Percentiles rank a stretch among this genome's conserved stretches.
phyloP scores from a whole-genome alignment of 2,329 filamentous ascomycete genomes.

The Aspergillus flavus region DNA sequence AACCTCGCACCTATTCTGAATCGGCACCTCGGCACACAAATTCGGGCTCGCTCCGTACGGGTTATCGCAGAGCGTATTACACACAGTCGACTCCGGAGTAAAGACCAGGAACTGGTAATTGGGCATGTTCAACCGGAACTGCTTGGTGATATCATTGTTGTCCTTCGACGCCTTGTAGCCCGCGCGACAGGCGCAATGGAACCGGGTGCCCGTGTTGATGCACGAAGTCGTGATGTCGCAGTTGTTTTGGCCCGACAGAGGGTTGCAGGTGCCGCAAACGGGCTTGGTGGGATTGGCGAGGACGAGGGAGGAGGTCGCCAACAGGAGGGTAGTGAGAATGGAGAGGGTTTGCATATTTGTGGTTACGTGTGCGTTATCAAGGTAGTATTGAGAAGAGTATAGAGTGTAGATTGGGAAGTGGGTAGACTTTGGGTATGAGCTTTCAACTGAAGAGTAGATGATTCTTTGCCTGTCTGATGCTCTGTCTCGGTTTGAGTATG shows the following conservation, averaged over 20 bases:
- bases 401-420: not conserved
- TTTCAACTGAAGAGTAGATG: not conserved
- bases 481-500: not conserved
- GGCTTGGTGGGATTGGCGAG: slow-evolving; percentile 22
- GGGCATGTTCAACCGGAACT: slow-evolving; percentile 43
- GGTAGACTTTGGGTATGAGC: not conserved
- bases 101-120: slow-evolving; percentile 46
- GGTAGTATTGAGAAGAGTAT: not conserved
- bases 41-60: slow-evolving; percentile 30
- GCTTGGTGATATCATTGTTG: slow-evolving; percentile 32
- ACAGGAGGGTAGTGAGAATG: slow-evolving; percentile 26
- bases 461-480: not conserved
- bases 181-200: slow-evolving; percentile 47
- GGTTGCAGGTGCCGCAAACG: slow-evolving; percentile 43
- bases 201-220: slow-evolving; percentile 44
- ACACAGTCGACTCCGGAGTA: slow-evolving; percentile 37
- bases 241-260: slow-evolving; percentile 41
- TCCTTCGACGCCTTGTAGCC: slow-evolving; percentile 41
- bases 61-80: slow-evolving; percentile 41
- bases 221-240: slow-evolving; percentile 50
- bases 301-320: slow-evolving; percentile 28
- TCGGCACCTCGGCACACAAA: slow-evolving; percentile 40
- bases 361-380: slow-evolving; percentile 17
- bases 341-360: slow-evolving; percentile 33
- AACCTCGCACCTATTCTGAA: slow-evolving; percentile 32